Conservation (phyloP, 176 grass and related monocot species). For the Bothriochloa decipiens region DNA sequence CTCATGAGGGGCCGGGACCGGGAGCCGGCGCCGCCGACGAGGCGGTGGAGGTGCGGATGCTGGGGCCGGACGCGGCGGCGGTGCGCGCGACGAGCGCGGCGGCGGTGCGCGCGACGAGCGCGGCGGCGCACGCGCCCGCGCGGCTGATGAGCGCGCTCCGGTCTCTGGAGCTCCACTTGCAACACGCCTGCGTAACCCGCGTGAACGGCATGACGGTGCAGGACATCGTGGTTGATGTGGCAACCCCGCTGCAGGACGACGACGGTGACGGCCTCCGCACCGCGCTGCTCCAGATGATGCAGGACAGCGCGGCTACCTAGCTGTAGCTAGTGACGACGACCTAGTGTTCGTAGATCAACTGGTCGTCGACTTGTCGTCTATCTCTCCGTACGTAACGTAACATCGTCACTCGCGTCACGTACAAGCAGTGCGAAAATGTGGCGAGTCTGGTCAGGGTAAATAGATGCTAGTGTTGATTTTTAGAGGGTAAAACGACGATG, state of each 20-base stretch:
- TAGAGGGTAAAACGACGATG: no score
- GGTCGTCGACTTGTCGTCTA: no score
- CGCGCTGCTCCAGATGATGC: conserved; percentile 49
- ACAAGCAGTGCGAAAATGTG: no score
- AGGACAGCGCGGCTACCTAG: conserved; percentile 24
- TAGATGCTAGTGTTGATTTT: no score
- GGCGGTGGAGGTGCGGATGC: conserved; percentile 38
- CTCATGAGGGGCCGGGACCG: no score
- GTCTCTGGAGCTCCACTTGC: conserved; percentile 52
- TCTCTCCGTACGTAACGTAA: no score
- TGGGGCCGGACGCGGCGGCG: conserved; percentile 46
- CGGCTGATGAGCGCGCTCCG: conserved; percentile 63
- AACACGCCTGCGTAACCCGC: conserved; percentile 60
- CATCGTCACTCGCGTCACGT: no score
- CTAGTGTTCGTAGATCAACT: no score
- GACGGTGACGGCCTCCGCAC: conserved; percentile 38
- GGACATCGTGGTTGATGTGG: conserved; percentile 59
- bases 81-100: no score
- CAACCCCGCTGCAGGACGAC: conserved; percentile 39
- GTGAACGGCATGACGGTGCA: conserved; percentile 62
- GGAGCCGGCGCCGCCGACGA: conserved; percentile 8
- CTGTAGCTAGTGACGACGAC: no score
- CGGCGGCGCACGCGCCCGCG: conserved; percentile 48
- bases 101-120: conserved; percentile 41
- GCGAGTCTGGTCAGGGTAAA: no score